Percentiles rank a stretch among this genome's conserved stretches.
Evolutionary conservation across 345 rosid genomes (phyloP).

Genomic region (Eucalyptus tenuipes): DNA sequence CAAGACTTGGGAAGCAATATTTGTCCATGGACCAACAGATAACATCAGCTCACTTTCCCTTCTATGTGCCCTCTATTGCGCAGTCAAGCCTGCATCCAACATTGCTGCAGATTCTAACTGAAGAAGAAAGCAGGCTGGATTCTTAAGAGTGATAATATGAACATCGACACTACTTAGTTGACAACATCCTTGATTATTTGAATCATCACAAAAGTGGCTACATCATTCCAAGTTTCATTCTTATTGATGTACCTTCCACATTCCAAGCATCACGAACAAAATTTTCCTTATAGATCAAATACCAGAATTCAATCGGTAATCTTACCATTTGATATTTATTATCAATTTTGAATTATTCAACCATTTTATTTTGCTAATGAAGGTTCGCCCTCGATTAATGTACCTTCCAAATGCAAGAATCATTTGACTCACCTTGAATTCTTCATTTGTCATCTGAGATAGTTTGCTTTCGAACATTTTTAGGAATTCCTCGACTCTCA

Average conservation of each 20-base stretch:
- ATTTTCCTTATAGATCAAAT: background rate
- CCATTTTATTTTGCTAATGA: background rate
- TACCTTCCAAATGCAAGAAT: background rate
- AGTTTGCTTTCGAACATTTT: constrained; percentile 55
- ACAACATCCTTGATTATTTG: background rate
- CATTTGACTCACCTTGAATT: constrained; percentile 52
- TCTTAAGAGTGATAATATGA: background rate
- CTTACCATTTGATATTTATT: background rate
- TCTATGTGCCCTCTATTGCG: background rate
- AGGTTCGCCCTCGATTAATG: background rate
- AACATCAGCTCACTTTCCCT: background rate
- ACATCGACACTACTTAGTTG: background rate
- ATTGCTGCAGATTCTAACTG: background rate
- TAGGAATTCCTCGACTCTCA: constrained; percentile 69
- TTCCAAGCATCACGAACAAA: background rate
- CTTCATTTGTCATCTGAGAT: constrained; percentile 59
- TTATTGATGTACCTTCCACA: background rate
- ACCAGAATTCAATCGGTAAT: background rate
- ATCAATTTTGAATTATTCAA: background rate
- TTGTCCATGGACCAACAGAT: background rate
- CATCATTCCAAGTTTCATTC: background rate
- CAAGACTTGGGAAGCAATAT: background rate
- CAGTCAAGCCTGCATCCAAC: background rate
- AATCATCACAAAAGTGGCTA: background rate
- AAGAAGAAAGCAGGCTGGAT: background rate